These are phyloP conservation scores for Fonsecaea pugnacius DNA, from an alignment of 2,329 filamentous ascomycete genomes.

Conservation along the genomic window DNA sequence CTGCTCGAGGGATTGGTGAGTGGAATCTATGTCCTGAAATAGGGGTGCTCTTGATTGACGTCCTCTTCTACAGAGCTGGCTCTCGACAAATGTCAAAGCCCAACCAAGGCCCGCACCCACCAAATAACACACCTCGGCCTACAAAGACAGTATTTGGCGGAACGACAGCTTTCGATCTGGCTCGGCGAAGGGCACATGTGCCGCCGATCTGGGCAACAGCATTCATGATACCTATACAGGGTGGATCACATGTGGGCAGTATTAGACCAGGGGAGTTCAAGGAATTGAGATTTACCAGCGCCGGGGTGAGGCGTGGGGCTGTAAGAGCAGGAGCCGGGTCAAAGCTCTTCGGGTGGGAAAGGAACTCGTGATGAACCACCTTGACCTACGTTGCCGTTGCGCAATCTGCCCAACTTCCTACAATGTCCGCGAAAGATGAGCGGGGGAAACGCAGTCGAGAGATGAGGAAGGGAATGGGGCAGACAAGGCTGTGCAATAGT, in stretches of 20 bases:
- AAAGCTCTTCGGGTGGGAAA: constrained; percentile 2
- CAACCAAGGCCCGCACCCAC: constrained; percentile 41
- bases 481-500: neutral
- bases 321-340: neutral
- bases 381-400: neutral
- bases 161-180: neutral
- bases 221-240: constrained; percentile 28
- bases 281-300: constrained; percentile 19
- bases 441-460: neutral
- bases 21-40: constrained; percentile 20
- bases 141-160: neutral
- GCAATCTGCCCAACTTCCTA: neutral
- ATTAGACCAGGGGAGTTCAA: constrained; percentile 20
- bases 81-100: constrained; percentile 80
- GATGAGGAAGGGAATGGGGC: neutral
- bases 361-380: neutral
- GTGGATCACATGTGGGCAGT: constrained; percentile 23
- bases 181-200: neutral
- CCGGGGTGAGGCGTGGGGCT: neutral
- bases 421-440: neutral
- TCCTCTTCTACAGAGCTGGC: constrained; percentile 61
- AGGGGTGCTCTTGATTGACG: constrained; percentile 34
- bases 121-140: constrained; percentile 18
- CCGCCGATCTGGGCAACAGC: constrained; percentile 14
- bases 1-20: constrained; percentile 76